These are phyloP conservation scores for Ilyonectria sp. DNA, from an alignment of 2,329 filamentous ascomycete species.

Conservation along the genomic window DNA sequence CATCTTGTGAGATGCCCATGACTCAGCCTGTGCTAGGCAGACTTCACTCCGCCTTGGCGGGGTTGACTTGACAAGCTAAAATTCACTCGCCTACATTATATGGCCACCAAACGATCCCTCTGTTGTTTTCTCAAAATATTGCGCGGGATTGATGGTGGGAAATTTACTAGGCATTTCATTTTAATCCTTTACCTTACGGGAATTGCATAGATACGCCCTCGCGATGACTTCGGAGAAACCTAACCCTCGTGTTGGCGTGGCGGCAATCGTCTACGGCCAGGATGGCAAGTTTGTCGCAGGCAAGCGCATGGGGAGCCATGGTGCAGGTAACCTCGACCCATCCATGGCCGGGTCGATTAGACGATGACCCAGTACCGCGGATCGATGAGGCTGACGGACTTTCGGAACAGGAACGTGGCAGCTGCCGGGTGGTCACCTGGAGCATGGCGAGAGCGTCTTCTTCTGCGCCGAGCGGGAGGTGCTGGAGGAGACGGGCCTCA, in stretches of 20 bases:
- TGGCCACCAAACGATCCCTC: background rate
- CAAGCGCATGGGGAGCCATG: slow-evolving; percentile 64
- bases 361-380: too few relatives aligned
- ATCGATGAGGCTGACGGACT: slow-evolving; percentile 31
- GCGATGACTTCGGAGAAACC: slow-evolving; percentile 34
- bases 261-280: slow-evolving; percentile 60
- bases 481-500: slow-evolving; percentile 78
- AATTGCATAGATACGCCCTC: background rate
- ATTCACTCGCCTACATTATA: background rate
- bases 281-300: slow-evolving; percentile 64
- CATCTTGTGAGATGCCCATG: background rate
- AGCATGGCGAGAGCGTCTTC: slow-evolving; percentile 75
- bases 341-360: background rate
- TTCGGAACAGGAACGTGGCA: slow-evolving; percentile 68
- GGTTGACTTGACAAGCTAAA: too few relatives aligned
- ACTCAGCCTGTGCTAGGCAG: background rate
- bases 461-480: slow-evolving; percentile 77
- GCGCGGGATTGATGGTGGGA: background rate
- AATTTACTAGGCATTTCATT: background rate
- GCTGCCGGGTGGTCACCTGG: slow-evolving; percentile 83
- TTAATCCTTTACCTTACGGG: too few relatives aligned
- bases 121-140: background rate
- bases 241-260: slow-evolving; percentile 63
- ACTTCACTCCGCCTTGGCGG: too few relatives aligned
- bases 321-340: slow-evolving; percentile 57